Percentiles rank a stretch among this genome's conserved stretches.
phyloP scores from a whole-genome alignment of 129 eudicot genomes.

The Saussurea involucrata region DNA sequence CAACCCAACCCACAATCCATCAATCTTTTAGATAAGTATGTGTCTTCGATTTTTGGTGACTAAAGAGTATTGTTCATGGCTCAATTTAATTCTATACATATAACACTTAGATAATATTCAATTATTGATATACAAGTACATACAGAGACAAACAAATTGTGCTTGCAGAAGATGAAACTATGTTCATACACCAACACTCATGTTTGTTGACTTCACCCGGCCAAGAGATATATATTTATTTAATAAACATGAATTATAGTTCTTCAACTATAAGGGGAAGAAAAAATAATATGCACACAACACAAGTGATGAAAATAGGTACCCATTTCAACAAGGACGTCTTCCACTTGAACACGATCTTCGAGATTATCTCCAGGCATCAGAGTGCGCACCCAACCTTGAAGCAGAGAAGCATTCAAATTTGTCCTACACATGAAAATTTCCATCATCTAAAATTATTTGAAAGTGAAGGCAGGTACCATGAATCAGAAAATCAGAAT shows the following conservation, averaged over 20 bases:
- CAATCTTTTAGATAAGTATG: not conserved
- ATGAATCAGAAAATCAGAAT: not conserved
- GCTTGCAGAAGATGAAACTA: too few species aligned
- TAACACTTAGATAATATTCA: not conserved
- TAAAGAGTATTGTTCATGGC: not conserved
- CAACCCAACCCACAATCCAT: not conserved
- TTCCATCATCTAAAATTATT: not conserved
- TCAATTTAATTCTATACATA: not conserved
- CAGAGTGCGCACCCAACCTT: constrained; percentile 72
- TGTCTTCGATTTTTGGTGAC: not conserved
- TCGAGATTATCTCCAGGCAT: constrained; percentile 58
- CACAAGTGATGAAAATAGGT: constrained; percentile 38
- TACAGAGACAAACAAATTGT: too few species aligned
- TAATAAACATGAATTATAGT: not conserved
- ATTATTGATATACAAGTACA: too few species aligned
- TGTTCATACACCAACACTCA: too few species aligned
- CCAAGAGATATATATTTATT: too few species aligned
- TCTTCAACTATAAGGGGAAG: not conserved
- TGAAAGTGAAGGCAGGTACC: not conserved
- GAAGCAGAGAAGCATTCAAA: not conserved
- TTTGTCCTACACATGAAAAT: not conserved
- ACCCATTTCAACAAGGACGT: constrained; percentile 64
- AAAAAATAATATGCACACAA: not conserved
- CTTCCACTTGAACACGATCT: constrained; percentile 45
- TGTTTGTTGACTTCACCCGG: too few species aligned